phyloP scores from a whole-genome alignment of 768 basidiomycete species.

The Tricholoma matsutake region DNA sequence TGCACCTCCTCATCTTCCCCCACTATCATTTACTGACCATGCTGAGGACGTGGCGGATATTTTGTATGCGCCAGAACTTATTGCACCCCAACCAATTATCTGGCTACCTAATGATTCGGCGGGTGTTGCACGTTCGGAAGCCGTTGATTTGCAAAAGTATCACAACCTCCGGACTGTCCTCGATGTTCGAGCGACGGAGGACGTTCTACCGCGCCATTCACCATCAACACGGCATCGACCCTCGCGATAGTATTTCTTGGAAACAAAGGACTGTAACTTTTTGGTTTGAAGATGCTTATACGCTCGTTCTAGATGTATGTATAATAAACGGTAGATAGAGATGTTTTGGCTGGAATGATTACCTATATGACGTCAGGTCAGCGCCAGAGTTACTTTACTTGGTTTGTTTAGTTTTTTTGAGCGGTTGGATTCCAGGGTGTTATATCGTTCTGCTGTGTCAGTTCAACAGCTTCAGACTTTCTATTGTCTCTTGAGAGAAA shows the following conservation, averaged over 20 bases:
- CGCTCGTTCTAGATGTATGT: background rate
- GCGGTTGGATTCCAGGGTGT: background rate
- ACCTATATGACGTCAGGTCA: background rate
- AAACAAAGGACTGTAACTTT: conserved; percentile 5
- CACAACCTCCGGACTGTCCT: conserved; percentile 70
- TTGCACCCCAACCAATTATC: conserved; percentile 74
- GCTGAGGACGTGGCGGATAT: conserved; percentile 76
- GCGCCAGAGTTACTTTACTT: background rate
- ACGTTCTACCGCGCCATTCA: conserved; percentile 35
- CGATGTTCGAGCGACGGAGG: conserved; percentile 60
- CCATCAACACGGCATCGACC: conserved; percentile 29
- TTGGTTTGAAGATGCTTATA: background rate
- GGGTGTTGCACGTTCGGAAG: conserved; percentile 72
- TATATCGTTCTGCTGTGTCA: background rate
- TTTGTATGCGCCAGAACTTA: conserved; percentile 78
- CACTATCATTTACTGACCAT: conserved; percentile 68
- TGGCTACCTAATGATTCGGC: conserved; percentile 83
- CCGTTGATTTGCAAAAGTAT: conserved; percentile 70
- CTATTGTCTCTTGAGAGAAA: background rate
- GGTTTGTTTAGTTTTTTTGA: no score
- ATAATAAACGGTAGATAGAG: background rate
- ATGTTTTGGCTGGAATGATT: background rate
- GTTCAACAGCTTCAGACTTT: background rate
- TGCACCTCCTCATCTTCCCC: conserved; percentile 69
- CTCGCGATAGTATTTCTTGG: conserved; percentile 20